These are phyloP conservation scores for Zopfia rhizophila DNA, from an alignment of 2,329 filamentous ascomycete genomes.

Conservation along the genomic window DNA sequence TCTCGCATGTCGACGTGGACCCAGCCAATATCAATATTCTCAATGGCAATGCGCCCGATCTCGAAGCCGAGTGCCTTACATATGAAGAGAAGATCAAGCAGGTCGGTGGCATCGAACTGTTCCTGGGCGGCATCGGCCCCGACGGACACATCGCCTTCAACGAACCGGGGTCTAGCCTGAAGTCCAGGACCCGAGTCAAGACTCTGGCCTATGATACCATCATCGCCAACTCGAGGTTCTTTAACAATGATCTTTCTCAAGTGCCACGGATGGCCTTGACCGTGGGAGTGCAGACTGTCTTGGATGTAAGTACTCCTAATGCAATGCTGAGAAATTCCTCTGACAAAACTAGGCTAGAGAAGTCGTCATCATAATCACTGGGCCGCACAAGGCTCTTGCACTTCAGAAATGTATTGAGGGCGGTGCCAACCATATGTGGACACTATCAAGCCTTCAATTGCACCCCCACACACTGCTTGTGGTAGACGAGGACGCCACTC, in stretches of 20 bases:
- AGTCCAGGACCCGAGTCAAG: conserved; percentile 83
- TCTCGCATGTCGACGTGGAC: conserved; percentile 83
- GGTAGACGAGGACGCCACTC: conserved; percentile 76
- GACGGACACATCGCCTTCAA: conserved; percentile 94
- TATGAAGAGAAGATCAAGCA: conserved; percentile 82
- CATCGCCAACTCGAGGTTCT: conserved; percentile 85
- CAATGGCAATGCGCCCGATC: conserved; percentile 80
- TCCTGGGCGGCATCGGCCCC: conserved; percentile 84
- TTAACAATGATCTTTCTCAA: conserved; percentile 75
- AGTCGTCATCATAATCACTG: conserved; percentile 84
- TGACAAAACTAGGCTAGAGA: conserved; percentile 67
- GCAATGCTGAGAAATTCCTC: conserved; percentile 13
- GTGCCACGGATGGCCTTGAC: conserved; percentile 86
- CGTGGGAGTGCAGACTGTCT: conserved; percentile 83
- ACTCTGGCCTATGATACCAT: conserved; percentile 89
- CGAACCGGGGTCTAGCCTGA: conserved; percentile 82
- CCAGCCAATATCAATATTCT: conserved; percentile 87
- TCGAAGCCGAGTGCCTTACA: conserved; percentile 78
- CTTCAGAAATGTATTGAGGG: conserved; percentile 84
- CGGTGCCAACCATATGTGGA: conserved; percentile 92
- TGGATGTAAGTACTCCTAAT: conserved; percentile 64
- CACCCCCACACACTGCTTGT: conserved; percentile 85
- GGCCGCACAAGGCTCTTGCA: conserved; percentile 82
- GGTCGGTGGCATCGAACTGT: conserved; percentile 83
- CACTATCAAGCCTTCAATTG: conserved; percentile 80